Evolutionary conservation across 805 yeast species (phyloP), one percentile per base, ranked within the genome.

Genomic region (Wickerhamiella australiensis): DNA sequence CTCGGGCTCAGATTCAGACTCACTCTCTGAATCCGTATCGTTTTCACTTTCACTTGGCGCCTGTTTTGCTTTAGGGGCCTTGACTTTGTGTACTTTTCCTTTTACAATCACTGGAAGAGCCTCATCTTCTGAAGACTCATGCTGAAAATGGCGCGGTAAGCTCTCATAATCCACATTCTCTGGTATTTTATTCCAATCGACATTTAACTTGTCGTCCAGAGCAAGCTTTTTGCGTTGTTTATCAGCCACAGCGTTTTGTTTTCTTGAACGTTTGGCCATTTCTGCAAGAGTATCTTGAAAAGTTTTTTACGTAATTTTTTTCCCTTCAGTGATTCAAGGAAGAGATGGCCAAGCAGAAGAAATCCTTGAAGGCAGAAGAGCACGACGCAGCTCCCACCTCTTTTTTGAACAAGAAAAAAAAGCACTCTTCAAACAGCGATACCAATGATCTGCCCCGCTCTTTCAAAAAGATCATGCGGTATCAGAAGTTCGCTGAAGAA

Each of bases 111-210:
- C 84, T 0, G 97, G 97, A 50, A 90, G 71, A 9, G 82, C 80
- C 61, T 84, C 95, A 3, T 68, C 70, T 5, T 69, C 72, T 9
- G 69, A 64, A 12, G 56, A 60, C 3, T 50, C 55, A 4, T 26
- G 50, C 17, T 66, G 65, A 54, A 78, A 65, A 2, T 64, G 58
- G 63, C 97, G 74, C 1, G 96, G 94, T 50, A 62, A 66, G 55
- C 71, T 65, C 61, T 88, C 97, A 58, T 85, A 87, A 50, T 78
- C 88, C 59, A 79, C 84, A 58, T 85, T 94, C 52, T 76, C 80
- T 8, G 49, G 56, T 6, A 55, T 42, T 1, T 31, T 50, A 23
- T 29, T 27, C 49, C 54, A 56, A 15, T 27, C 21, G 11, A 45
- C 42, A 2, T 42, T 37, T 7, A 56, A 43, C 15, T 41, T 46